These are phyloP conservation scores for Cordyceps tenuipes DNA, from an alignment of 2,329 filamentous ascomycete genomes.

Conservation along the genomic window DNA sequence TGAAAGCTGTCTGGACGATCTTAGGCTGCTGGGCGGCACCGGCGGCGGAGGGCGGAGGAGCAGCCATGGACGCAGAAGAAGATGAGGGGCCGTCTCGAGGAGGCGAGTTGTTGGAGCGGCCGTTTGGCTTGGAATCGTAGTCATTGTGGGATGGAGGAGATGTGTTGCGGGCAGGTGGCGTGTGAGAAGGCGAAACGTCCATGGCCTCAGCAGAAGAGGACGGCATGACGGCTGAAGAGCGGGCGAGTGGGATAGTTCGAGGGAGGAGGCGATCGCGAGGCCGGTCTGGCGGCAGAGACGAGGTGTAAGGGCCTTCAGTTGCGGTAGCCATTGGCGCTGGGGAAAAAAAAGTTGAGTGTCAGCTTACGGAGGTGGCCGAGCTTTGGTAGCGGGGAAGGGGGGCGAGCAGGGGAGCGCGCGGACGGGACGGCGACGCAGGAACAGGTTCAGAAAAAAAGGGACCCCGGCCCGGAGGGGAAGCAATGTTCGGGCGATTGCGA, in stretches of 20 bases:
- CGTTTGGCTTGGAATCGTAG: constrained; percentile 27
- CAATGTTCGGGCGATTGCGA: not conserved
- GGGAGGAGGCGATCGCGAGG: constrained; percentile 39
- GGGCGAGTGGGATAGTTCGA: constrained; percentile 48
- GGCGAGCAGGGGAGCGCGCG: not conserved
- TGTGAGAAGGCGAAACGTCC: constrained; percentile 37
- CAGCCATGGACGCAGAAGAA: constrained; percentile 37
- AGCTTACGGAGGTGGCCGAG: constrained; percentile 6
- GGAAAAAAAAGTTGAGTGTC: not conserved
- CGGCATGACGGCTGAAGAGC: constrained; percentile 49
- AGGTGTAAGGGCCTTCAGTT: constrained; percentile 42
- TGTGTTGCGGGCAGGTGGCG: constrained; percentile 39
- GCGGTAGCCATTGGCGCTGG: constrained; percentile 45
- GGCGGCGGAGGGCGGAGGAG: constrained; percentile 48
- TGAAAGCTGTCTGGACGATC: constrained; percentile 96
- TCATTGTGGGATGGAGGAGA: constrained; percentile 37
- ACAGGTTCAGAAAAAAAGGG: not conserved
- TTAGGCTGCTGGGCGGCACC: constrained; percentile 86
- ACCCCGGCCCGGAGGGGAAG: not conserved
- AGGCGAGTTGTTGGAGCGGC: constrained; percentile 29
- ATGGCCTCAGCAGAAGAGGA: constrained; percentile 51
- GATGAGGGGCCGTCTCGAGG: constrained; percentile 30
- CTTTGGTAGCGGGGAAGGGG: constrained; percentile 6
- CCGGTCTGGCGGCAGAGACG: constrained; percentile 31
- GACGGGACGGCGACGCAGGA: not conserved